A percentile compares a stretch with the other conserved stretches of the same genome.
Conservation (phyloP, 2,329 filamentous ascomycete species). For the Fusarium robinianum region DNA sequence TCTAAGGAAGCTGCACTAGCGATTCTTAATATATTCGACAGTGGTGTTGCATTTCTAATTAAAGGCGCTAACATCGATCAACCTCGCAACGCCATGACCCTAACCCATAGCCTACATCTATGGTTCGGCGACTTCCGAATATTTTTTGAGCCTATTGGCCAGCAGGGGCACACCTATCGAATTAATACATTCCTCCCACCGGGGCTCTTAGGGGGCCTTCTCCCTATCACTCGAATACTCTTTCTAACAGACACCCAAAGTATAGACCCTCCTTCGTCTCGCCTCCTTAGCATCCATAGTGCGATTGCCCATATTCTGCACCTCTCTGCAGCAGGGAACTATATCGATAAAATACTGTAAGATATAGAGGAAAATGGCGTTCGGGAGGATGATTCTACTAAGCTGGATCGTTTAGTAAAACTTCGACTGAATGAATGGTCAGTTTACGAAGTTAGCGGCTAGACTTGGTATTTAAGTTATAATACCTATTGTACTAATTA, state of each 20-base stretch:
- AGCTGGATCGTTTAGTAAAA: constrained; percentile 4
- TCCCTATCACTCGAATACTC: constrained; percentile 12
- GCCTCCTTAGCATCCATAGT: constrained; percentile 8
- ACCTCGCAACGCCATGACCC: constrained; percentile 43
- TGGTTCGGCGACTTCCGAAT: constrained; percentile 30
- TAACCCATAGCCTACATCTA: constrained; percentile 23
- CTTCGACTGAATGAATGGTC: no score
- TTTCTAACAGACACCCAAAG: constrained; percentile 8
- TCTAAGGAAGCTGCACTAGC: constrained; percentile 42
- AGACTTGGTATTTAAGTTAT: no score
- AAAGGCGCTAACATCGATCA: constrained; percentile 47
- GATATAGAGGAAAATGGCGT: constrained; percentile 4
- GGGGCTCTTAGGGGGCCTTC: not conserved
- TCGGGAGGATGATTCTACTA: constrained; percentile 12
- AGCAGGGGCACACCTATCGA: constrained; percentile 38
- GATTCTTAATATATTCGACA: constrained; percentile 50
- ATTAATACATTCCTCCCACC: constrained; percentile 23
- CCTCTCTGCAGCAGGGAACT: constrained; percentile 7
- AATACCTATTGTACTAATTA: no score
- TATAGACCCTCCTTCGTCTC: constrained; percentile 9
- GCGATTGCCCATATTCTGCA: constrained; percentile 13
- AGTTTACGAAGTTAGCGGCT: no score
- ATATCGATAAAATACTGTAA: constrained; percentile 9
- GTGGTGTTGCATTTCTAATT: constrained; percentile 42
- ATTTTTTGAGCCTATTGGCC: constrained; percentile 24